Evolutionary conservation across 345 rosid species (phyloP), one percentile per base, ranked within the genome.

Genomic region (Clausena lansium): DNA sequence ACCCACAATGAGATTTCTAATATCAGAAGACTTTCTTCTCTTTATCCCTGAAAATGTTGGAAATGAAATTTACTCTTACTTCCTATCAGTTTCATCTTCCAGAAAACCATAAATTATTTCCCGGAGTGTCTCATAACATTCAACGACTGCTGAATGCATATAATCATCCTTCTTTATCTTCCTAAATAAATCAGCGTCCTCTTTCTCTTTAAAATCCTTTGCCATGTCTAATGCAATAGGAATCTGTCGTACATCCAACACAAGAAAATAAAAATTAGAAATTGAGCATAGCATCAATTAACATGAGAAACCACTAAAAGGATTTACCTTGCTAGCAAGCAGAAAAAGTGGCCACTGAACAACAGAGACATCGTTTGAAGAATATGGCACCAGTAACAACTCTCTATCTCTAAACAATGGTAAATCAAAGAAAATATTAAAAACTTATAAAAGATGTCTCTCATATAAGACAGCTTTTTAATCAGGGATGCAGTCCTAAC

Each of bases 201-300:
- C 91, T 81, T 85, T 88, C 63, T 89, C 94, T 80, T 82, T 93
- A 83, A 91, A 94, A 87, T 96, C 98, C 87, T 92, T 96, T 73
- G 98, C 98, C 98, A 94, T 96, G 89, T 94, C 99, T 81, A 96
- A 79, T 78, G 99, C 99, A 80, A 96, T 94, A 62, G 97, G 99
- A 85, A 96, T 94, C 99, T 96, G 71, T 75, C 77, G 75, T 66
- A 59, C 76, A 74, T 68, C 55, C 78, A 41, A 88, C 77, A 78
- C 35, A 74, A 77, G 63, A 69, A 30, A 73, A 68, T 17, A 74
- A 68, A 74, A 71, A 70, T 81, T 35, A 70, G 69, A 74, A 72
- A 76, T 68, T 47, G 67, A 39, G 33, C 19, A 60, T 41, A 79
- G 73, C 63, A 77, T n/a, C 33, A 73, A 63, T 71, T 60, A 67